Percentiles rank a stretch among this genome's conserved stretches.
These are phyloP conservation scores for Trichoderma sp. DNA, from an alignment of 2,329 filamentous ascomycete species.

Conservation along the genomic window DNA sequence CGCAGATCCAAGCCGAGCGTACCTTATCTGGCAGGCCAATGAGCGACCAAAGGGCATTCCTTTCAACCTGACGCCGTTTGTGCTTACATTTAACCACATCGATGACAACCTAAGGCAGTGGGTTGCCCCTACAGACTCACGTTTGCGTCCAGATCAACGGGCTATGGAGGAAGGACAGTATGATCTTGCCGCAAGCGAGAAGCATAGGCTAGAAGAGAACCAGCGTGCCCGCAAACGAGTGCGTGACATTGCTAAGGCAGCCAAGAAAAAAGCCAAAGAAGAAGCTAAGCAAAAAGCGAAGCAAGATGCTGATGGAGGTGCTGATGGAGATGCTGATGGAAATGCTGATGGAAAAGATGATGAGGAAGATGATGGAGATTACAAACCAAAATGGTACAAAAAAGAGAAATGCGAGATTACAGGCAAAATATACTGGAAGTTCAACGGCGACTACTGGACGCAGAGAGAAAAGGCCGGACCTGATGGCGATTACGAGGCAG, in stretches of 20 bases:
- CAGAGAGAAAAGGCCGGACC: conserved; percentile 65
- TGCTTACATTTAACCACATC: conserved; percentile 88
- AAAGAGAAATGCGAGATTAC: conserved; percentile 74
- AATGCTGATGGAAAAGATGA: no score
- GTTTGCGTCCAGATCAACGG: conserved; percentile 89
- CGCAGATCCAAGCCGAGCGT: conserved; percentile 71
- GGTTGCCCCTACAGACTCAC: conserved; percentile 88
- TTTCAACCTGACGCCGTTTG: conserved; percentile 97
- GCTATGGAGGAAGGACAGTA: conserved; percentile 99
- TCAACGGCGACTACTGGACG: conserved; percentile 87
- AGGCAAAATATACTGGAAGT: conserved; percentile 87
- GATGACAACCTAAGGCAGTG: conserved; percentile 76
- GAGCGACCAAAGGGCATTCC: conserved; percentile 79
- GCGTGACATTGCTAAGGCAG: no score
- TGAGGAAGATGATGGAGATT: conserved; percentile 70
- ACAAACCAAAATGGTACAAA: conserved; percentile 80
- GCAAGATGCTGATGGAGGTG: no score
- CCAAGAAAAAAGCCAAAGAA: no score
- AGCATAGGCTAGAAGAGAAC: conserved; percentile 90
- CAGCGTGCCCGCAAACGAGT: conserved; percentile 75
- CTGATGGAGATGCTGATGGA: no score
- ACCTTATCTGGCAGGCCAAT: conserved; percentile 92
- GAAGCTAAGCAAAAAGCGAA: no score
- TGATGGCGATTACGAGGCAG: conserved; percentile 54
- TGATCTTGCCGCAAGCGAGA: conserved; percentile 88